Evolutionary conservation across 2,329 filamentous ascomycete genomes (phyloP), one percentile per base, ranked within the genome.

Genomic region (Microdochium bolleyi): DNA sequence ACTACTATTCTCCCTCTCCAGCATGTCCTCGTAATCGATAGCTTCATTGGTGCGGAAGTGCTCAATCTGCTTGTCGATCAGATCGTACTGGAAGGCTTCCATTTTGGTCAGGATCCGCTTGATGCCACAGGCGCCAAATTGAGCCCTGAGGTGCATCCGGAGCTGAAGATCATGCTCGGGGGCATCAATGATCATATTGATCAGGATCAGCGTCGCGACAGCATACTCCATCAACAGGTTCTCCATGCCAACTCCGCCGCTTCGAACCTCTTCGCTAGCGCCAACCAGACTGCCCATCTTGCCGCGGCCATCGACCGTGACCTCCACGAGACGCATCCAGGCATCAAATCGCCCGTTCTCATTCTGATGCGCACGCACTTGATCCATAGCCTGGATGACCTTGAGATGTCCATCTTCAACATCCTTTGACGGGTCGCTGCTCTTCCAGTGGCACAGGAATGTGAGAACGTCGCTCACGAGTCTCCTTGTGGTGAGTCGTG

Each of bases 211-310:
- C 2, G 92, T 95, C 32, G 92, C 89, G 49, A 97, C 89, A 38
- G 92, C 92, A 66, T 99, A 99, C 78, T 99, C 94, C 94, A 99
- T 97, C 52, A 99, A 80, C 63, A 96, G 77, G 70, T 97, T 97
- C 79, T 99, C 94, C 86, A 97, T 96, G 67, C 94, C 94, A 64
- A 96, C 95, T 58, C 94, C 94, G 58, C 94, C 94, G 63, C 89
- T 96, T 61, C 94, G 87, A 54, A 96, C 86, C 73, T 99, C 94
- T 64, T 97, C 94, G 64, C 91, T 96, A 30, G 94, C 94, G 58
- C 94, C 94, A 25, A 99, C 94, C 61, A 97, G 77, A 73, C 92
- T 96, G 62, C 94, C 94, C 91, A 99, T 96, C 79, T 97, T 99
- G 62, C 94, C 94, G 64, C 94, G 87, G 38, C 94, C 94, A 70